These are phyloP conservation scores for Blastobotrys chiropterorum DNA, from an alignment of 805 yeast genomes.

Conservation along the genomic window DNA sequence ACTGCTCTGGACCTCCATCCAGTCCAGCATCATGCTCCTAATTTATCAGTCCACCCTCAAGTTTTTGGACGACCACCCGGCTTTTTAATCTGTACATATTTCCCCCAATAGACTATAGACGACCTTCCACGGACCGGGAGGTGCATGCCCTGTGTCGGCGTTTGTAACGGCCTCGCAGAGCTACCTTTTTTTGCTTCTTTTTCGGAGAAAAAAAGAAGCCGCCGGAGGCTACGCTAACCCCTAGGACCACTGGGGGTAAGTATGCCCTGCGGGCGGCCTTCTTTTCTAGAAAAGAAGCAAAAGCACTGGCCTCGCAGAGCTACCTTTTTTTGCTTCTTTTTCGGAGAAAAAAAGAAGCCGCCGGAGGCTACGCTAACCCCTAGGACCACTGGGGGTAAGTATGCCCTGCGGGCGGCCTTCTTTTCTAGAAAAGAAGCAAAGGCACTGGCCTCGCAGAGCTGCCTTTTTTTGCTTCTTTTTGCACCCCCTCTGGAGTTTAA, in stretches of 20 bases:
- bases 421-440: background rate
- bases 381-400: too few relatives aligned
- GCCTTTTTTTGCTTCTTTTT: background rate
- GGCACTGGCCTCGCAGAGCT: background rate
- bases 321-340: background rate
- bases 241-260: too few relatives aligned
- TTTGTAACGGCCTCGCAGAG: background rate
- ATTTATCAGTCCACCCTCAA: slow-evolving; percentile 75
- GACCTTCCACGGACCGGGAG: background rate
- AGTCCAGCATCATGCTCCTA: slow-evolving; percentile 88
- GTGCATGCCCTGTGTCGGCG: background rate
- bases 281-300: background rate
- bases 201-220: background rate
- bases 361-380: too few relatives aligned
- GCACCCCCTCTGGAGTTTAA: background rate
- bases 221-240: background rate
- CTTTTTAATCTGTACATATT: slow-evolving; percentile 2
- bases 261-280: background rate
- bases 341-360: background rate
- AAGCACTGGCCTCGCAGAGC: background rate
- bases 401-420: background rate
- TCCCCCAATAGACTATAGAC: background rate
- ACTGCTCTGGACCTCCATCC: slow-evolving; percentile 92
- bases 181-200: too few relatives aligned
- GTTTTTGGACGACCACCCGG: slow-evolving; percentile 34